phyloP scores from a whole-genome alignment of 2,329 filamentous ascomycete genomes.

The Ophiocordyceps camponoti-rufipedis region DNA sequence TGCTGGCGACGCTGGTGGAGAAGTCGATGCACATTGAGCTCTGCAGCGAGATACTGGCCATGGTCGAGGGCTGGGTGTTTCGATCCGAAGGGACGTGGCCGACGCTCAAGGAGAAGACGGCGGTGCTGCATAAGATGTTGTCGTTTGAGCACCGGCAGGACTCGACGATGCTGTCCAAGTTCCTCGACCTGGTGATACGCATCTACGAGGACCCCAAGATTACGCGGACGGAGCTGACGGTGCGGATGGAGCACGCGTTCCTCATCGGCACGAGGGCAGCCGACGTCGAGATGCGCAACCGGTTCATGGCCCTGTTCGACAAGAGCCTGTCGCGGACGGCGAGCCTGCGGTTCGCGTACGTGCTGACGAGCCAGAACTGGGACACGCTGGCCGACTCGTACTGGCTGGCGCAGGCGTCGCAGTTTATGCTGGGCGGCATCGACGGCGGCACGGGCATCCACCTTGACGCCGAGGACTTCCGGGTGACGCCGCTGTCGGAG shows the following conservation, averaged over 20 bases:
- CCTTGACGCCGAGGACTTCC: slow-evolving; percentile 72
- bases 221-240: slow-evolving; percentile 83
- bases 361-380: slow-evolving; percentile 89
- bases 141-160: slow-evolving; percentile 79
- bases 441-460: slow-evolving; percentile 68
- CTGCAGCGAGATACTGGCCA: slow-evolving; percentile 80
- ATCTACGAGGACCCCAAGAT: slow-evolving; percentile 98
- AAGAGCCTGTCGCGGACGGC: slow-evolving; percentile 85
- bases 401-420: slow-evolving; percentile 90
- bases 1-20: slow-evolving; percentile 85
- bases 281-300: slow-evolving; percentile 90
- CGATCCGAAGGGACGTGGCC: slow-evolving; percentile 88
- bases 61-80: slow-evolving; percentile 96
- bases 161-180: slow-evolving; percentile 73
- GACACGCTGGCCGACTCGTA: slow-evolving; percentile 87
- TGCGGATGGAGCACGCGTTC: slow-evolving; percentile 95
- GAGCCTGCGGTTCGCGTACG: slow-evolving; percentile 73
- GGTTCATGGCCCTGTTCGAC: slow-evolving; percentile 93
- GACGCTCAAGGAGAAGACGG: slow-evolving; percentile 96
- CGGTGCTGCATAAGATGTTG: slow-evolving; percentile 97
- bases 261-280: slow-evolving; percentile 83
- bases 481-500: slow-evolving; percentile 52
- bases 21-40: slow-evolving; percentile 76
- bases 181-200: slow-evolving; percentile 86
- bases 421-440: slow-evolving; percentile 77